Conservation (phyloP, 257 asterid genomes). For the Linderniella brevidens region DNA sequence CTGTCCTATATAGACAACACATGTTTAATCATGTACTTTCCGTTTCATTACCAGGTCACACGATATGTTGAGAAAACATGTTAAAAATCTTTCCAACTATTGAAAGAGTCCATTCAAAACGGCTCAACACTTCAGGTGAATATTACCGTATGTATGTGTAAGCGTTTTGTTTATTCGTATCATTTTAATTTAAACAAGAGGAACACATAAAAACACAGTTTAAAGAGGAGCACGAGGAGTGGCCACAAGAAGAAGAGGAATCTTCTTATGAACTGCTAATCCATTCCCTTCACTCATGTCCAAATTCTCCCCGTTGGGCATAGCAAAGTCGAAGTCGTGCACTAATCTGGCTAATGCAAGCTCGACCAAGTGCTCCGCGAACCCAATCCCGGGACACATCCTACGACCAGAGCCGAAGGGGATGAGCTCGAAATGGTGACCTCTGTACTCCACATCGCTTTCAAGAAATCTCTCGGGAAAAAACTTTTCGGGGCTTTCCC, state of each 20-base stretch:
- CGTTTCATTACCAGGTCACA: too few relatives aligned
- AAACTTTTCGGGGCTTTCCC: slow-evolving; percentile 35
- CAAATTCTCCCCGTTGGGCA: slow-evolving; percentile 19
- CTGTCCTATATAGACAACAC: too few relatives aligned
- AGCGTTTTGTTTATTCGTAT: too few relatives aligned
- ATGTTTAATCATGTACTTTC: too few relatives aligned
- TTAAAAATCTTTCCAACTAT: too few relatives aligned
- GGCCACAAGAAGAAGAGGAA: slow-evolving; percentile 19
- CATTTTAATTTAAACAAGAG: too few relatives aligned
- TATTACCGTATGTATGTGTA: too few relatives aligned
- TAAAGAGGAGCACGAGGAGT: neutral
- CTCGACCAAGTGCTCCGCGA: slow-evolving; percentile 14
- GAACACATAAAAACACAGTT: too few relatives aligned
- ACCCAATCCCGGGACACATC: slow-evolving; percentile 32
- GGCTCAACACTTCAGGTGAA: too few relatives aligned
- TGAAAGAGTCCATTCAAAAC: too few relatives aligned
- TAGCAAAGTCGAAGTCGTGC: slow-evolving; percentile 18
- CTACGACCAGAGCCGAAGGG: slow-evolving; percentile 57
- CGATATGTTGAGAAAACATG: too few relatives aligned
- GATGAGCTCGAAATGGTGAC: slow-evolving; percentile 26
- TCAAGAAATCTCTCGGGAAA: slow-evolving; percentile 32
- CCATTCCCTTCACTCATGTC: slow-evolving; percentile 34
- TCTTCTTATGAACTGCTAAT: slow-evolving; percentile 11
- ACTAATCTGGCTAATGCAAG: slow-evolving; percentile 26
- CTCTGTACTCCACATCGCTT: slow-evolving; percentile 17